These are phyloP conservation scores for Zostera marina DNA, from an alignment of 116 monocot species.

Conservation along the genomic window DNA sequence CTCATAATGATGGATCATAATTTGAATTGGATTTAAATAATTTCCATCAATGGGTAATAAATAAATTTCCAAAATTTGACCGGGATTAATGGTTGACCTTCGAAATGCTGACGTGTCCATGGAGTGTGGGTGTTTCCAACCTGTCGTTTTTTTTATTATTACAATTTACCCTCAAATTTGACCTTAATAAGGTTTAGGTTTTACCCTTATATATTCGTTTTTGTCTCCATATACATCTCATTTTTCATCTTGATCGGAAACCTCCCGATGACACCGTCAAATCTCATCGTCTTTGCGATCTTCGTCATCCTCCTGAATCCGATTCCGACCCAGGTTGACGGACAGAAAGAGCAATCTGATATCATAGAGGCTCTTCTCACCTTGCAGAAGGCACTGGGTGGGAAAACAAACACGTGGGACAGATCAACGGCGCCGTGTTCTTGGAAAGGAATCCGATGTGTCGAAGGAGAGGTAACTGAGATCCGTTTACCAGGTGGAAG, in stretches of 20 bases:
- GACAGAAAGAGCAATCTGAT: conserved; percentile 14
- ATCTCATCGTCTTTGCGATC: conserved; percentile 6
- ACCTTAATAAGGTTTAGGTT: no score
- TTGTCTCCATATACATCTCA: no score
- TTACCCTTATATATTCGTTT: no score
- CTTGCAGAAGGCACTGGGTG: conserved; percentile 31
- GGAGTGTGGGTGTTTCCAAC: no score
- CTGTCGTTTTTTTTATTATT: no score
- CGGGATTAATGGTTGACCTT: no score
- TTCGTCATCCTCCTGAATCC: conserved; percentile 11
- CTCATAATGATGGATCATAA: no score
- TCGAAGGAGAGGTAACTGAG: conserved; percentile 18
- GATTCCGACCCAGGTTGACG: conserved; percentile 5
- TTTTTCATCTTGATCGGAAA: not conserved
- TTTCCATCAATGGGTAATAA: no score
- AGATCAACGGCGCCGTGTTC: conserved; percentile 24
- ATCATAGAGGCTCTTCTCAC: conserved; percentile 18
- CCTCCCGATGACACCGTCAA: not conserved
- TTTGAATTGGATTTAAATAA: no score
- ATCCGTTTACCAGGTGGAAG: conserved; percentile 45
- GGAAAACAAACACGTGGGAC: conserved; percentile 17
- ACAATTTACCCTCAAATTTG: no score
- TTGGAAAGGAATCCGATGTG: conserved; percentile 40
- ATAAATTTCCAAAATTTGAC: no score
- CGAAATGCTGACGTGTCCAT: no score